Evolutionary conservation across 2,329 filamentous ascomycete genomes (phyloP), one percentile per base, ranked within the genome.

Genomic region (Apiospora aurea): DNA sequence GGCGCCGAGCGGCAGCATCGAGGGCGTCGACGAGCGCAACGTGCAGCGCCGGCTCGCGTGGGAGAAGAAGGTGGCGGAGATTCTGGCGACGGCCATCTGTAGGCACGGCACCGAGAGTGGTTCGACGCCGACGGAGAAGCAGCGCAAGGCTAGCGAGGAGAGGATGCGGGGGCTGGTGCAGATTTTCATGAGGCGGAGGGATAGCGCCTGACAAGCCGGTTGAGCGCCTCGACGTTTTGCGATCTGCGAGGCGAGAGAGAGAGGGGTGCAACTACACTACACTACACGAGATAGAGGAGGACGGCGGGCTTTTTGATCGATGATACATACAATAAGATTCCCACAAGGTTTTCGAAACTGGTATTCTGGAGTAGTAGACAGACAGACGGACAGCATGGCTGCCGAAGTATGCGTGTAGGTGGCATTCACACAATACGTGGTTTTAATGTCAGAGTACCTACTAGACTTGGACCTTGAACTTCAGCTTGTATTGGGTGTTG

Each of bases 101-200:
- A 87, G 91, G 10, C 21, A n/a, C 34, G 21, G 34, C 8, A 2
- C 8, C 11, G 57, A 13, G 57, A 4, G 57, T 76, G 70, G 49
- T 69, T 10, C 69, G 6, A 67, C 70, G 47, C 71, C 73, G n/a
- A 84, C 81, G 72, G 83, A 83, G 2, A 86, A 89, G 81, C 92
- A 93, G 73, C 88, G 83, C 75, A 91, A 86, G 73, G 82, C 83
- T 0, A 81, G 86, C 18, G 90, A 91, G 74, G 93, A 93, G 72
- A 88, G 89, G 79, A 92, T 91, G 83, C 86, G 87, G 71, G 87
- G 87, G 13, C 82, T 95, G 16, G 79, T 97, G 43, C 93, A 95
- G 79, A 83, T 94, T 41, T 97, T 97, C 75, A 78, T 94, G 72
- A 84, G 82, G 67, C 75, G 77, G 44, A 68, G 72, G n/a, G 71